phyloP scores from a whole-genome alignment of 1,284 basidiomycete genomes.

The Trichosporon sp. region DNA sequence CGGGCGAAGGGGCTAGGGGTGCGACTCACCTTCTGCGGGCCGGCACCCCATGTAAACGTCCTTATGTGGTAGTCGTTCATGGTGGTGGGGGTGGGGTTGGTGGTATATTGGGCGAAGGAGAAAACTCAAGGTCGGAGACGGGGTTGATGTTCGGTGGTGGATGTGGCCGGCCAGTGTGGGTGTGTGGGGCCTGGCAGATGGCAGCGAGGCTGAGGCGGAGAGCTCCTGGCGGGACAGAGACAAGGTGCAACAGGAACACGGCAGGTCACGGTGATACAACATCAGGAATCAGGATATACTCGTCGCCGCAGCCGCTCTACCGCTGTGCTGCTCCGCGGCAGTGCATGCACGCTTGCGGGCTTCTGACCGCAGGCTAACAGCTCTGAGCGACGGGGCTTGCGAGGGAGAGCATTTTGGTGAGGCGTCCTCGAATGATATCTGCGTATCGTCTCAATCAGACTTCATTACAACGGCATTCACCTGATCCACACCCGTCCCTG shows the following conservation, averaged over 20 bases:
- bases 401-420: neutral
- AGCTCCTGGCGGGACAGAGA: neutral
- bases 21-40: conserved; percentile 38
- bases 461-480: neutral
- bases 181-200: neutral
- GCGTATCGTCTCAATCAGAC: neutral
- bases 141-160: conserved; percentile 9
- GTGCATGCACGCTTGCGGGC: neutral
- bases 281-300: neutral
- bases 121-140: neutral
- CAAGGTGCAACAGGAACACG: neutral
- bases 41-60: conserved; percentile 45
- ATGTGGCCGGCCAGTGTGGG: conserved; percentile 20
- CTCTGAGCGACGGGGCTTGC: neutral
- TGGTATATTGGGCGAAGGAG: neutral
- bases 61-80: conserved; percentile 31
- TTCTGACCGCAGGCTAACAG: neutral
- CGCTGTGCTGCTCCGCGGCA: neutral
- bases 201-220: too few species aligned
- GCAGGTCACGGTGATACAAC: neutral
- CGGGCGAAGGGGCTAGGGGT: neutral
- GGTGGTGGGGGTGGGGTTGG: neutral
- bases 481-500: neutral
- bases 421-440: neutral
- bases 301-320: neutral